phyloP scores from a whole-genome alignment of 2,329 filamentous ascomycete species.

The Byssochlamys sp. region DNA sequence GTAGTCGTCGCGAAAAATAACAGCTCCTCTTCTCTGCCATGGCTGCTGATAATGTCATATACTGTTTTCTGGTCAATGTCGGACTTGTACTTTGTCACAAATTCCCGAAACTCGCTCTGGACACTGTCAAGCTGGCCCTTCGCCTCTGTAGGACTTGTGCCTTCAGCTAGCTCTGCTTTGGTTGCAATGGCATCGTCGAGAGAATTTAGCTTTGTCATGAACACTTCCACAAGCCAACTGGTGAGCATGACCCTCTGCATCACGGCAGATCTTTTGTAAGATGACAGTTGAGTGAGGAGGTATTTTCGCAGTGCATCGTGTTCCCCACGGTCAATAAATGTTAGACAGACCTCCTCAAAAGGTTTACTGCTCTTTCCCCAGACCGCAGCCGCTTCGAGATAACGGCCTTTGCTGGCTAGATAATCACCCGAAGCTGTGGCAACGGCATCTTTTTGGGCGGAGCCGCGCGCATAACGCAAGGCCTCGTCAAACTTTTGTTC shows the following conservation, averaged over 20 bases:
- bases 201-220: constrained; percentile 92
- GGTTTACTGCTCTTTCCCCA: constrained; percentile 94
- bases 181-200: constrained; percentile 90
- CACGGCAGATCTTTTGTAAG: constrained; percentile 67
- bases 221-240: constrained; percentile 88
- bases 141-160: constrained; percentile 56
- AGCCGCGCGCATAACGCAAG: constrained; percentile 70
- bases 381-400: constrained; percentile 72
- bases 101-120: constrained; percentile 75
- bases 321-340: constrained; percentile 80
- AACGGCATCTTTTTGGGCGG: constrained; percentile 77
- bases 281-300: constrained; percentile 69
- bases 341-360: constrained; percentile 88
- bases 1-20: constrained; percentile 81
- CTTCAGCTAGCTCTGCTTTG: constrained; percentile 68
- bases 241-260: constrained; percentile 97
- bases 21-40: constrained; percentile 85
- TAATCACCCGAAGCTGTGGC: constrained; percentile 86
- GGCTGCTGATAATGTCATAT: constrained; percentile 91
- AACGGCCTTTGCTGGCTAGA: constrained; percentile 70
- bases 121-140: constrained; percentile 61
- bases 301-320: constrained; percentile 87
- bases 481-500: constrained; percentile 81
- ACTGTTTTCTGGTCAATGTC: constrained; percentile 86
- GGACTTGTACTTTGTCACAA: constrained; percentile 70